Evolutionary conservation across 257 asterid genomes (phyloP), one percentile per base, ranked within the genome.

Genomic region (Perilla frutescens): DNA sequence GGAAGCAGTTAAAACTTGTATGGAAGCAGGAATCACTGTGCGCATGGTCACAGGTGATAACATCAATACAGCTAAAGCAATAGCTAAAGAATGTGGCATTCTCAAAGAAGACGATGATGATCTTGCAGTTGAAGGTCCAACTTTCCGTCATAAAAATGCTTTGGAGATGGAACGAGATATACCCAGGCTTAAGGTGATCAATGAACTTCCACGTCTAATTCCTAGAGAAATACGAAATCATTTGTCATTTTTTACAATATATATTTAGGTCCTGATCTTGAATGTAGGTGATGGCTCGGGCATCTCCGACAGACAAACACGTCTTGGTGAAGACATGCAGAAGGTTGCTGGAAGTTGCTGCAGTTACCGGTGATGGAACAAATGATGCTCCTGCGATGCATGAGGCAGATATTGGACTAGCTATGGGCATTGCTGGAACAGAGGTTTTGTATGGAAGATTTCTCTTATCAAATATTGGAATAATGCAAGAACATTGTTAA

Each of bases 1-100:
- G 78, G 96, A 94, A 47, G 98, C 99, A 1, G 98, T 94, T 49
- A 58, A 78, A 82, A 87, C 87, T 20, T 94, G 99, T 80, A 78
- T 87, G 47, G 91, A 82, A 50, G 99, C 98, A 4, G 97, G 97
- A 71, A 90, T 94, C 76, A 80, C 74, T 7, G 97, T 94, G 54
- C 89, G 99, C 48, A 94, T 94, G 99, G 85, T 94, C 80, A 94
- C 97, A 3, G 98, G 98, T 61, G 99, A 91, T 83, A 94, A 94
- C 84, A 83, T 94, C 20, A 80, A 90, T 72, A 91, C 99, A 0
- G 99, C 97, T 73, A 91, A 80, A 81, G 96, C 97, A 48, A 94
- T 94, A 83, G 99, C 99, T 54, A 88, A 57, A 80, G 99, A 94
- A 85, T 94, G 99, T 80, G 98, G 93, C 62, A 94, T 94, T 70